Evolutionary conservation across 441 rosid genomes (phyloP).

Genomic region (Croton laevigatus): DNA sequence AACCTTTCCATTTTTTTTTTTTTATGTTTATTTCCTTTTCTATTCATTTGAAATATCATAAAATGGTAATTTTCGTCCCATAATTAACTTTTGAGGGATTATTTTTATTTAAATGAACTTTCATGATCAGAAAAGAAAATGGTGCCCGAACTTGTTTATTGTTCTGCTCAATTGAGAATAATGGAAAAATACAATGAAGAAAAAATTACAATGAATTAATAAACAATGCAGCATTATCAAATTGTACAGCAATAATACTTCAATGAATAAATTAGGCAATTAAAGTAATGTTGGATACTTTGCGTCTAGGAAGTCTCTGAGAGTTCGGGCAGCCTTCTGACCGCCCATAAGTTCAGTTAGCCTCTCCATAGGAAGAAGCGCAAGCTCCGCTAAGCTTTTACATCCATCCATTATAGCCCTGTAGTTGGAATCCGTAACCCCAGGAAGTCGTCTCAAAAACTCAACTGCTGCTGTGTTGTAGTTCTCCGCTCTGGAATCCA

Average conservation of each 20-base stretch:
- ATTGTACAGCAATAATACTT: constrained; percentile 7
- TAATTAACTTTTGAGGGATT: no score
- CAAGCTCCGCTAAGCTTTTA: constrained; percentile 76
- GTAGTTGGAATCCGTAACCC: constrained; percentile 84
- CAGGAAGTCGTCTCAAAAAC: constrained; percentile 94
- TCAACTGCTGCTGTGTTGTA: constrained; percentile 91
- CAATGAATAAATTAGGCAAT: not conserved
- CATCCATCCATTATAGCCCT: constrained; percentile 87
- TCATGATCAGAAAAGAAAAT: no score
- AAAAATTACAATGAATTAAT: constrained; percentile 9
- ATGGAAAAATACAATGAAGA: not conserved
- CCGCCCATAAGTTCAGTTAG: constrained; percentile 86
- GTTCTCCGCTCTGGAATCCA: constrained; percentile 75
- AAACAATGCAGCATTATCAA: not conserved
- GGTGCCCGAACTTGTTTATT: no score
- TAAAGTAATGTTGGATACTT: constrained; percentile 84
- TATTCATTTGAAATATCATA: no score
- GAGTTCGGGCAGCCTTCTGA: constrained; percentile 75
- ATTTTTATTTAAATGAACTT: no score
- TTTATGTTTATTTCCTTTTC: no score
- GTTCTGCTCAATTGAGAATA: not conserved
- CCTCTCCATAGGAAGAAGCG: constrained; percentile 61
- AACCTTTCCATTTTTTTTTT: no score
- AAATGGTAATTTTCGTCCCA: no score
- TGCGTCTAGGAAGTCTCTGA: constrained; percentile 84